Percentiles rank a stretch among this genome's conserved stretches.
Conservation (phyloP, 352 stramenopile genomes). For the Globisporangium viniferum region DNA sequence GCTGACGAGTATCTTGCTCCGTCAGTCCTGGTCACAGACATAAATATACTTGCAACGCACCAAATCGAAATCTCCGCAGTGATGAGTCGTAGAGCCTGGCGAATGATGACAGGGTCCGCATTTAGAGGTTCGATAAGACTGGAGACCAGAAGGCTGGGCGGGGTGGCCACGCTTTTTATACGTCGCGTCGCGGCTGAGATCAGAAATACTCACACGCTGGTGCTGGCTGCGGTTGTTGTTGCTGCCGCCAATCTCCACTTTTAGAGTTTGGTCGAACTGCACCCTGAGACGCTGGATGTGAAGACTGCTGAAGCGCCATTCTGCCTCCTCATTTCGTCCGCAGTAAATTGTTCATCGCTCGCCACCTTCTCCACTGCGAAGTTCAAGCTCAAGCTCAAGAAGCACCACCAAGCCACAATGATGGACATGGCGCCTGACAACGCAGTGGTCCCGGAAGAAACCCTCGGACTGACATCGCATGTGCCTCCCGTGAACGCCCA, state of each 20-base stretch:
- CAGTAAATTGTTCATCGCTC: background rate
- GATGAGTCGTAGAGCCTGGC: background rate
- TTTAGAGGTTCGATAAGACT: background rate
- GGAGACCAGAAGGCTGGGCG: background rate
- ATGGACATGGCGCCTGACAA: slow-evolving; percentile 20
- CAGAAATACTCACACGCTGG: background rate
- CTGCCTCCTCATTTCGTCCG: background rate
- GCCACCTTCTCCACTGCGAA: too few relatives aligned
- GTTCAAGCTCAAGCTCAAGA: background rate
- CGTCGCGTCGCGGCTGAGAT: background rate
- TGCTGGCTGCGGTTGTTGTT: background rate
- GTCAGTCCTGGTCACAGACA: background rate
- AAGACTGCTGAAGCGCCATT: slow-evolving; percentile 5
- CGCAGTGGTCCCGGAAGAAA: slow-evolving; percentile 17
- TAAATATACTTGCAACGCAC: background rate
- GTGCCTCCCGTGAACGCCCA: background rate
- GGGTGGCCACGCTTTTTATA: background rate
- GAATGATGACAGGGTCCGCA: background rate
- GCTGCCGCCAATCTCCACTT: background rate
- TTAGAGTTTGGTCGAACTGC: slow-evolving; percentile 1
- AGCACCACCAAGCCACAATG: slow-evolving; percentile 3
- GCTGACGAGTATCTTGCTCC: background rate
- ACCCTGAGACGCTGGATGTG: background rate
- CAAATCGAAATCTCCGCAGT: background rate
- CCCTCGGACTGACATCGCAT: background rate